Conservation (phyloP, 169 alveolate species). For the Miamiensis avidus region DNA sequence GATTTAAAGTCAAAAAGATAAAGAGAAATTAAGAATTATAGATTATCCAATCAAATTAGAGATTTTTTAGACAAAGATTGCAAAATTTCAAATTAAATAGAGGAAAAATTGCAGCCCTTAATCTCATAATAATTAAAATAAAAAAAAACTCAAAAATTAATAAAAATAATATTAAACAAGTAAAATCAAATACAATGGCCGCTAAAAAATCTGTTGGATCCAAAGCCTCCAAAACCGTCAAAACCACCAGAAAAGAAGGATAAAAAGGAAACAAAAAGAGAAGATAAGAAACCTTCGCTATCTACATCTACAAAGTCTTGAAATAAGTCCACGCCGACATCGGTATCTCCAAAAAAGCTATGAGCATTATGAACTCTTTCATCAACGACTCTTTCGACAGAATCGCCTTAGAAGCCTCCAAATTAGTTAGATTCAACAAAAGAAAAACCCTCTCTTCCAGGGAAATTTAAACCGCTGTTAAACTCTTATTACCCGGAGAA, state of each 20-base stretch:
- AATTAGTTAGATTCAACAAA: constrained; percentile 96
- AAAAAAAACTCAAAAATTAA: constrained; percentile 15
- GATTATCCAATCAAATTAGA: neutral
- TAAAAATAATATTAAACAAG: constrained; percentile 14
- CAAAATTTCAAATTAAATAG: neutral
- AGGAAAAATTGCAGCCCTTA: too few relatives aligned
- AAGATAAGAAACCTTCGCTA: constrained; percentile 96
- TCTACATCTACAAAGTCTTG: constrained; percentile 98
- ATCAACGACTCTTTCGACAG: constrained; percentile 97
- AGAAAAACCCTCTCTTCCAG: constrained; percentile 98
- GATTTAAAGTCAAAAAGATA: too few relatives aligned
- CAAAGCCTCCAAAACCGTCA: constrained; percentile 26
- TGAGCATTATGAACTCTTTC: constrained; percentile 99
- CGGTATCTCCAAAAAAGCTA: constrained; percentile 97
- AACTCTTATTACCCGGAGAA: constrained; percentile 99
- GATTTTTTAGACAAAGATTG: neutral
- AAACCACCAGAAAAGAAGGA: constrained; percentile 84
- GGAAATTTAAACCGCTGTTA: constrained; percentile 98
- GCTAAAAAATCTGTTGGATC: constrained; percentile 38
- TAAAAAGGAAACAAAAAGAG: constrained; percentile 90
- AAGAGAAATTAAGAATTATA: too few relatives aligned
- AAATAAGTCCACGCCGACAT: constrained; percentile 99
- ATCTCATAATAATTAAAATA: too few relatives aligned
- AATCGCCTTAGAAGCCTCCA: constrained; percentile 96
- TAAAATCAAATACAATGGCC: constrained; percentile 41